phyloP scores from a whole-genome alignment of 768 basidiomycete genomes.

The Panus rudis region DNA sequence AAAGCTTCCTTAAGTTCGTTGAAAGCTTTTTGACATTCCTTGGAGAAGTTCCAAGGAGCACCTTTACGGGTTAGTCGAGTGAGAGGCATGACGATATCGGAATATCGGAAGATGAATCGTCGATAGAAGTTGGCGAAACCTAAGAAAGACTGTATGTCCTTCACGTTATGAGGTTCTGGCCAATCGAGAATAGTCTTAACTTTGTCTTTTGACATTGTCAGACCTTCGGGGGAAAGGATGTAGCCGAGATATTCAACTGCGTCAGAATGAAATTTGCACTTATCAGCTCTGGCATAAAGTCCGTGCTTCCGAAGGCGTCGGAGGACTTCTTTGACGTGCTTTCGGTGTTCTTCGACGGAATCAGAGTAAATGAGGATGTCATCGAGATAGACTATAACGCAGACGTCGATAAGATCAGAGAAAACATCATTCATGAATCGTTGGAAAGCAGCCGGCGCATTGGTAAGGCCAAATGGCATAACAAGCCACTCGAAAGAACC shows the following conservation, averaged over 20 bases:
- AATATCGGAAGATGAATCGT: conserved; percentile 27
- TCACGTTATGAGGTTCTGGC: conserved; percentile 19
- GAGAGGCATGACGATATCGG: conserved; percentile 26
- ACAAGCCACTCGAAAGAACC: conserved; percentile 28
- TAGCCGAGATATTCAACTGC: conserved; percentile 38
- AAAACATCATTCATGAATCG: conserved; percentile 11
- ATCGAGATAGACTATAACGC: conserved; percentile 7
- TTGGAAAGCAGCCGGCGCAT: conserved; percentile 8
- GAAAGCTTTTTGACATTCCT: conserved; percentile 18
- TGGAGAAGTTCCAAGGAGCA: conserved; percentile 15
- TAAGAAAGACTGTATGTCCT: conserved; percentile 25
- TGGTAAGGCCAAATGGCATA: conserved; percentile 27
- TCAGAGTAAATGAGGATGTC: conserved; percentile 13
- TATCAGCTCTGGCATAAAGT: conserved; percentile 25
- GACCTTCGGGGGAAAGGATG: conserved; percentile 23
- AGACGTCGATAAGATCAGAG: conserved; percentile 9
- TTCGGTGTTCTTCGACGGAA: conserved; percentile 10
- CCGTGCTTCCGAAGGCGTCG: conserved; percentile 20
- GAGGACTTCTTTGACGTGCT: conserved; percentile 13
- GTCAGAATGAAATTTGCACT: conserved; percentile 29
- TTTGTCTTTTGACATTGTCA: conserved; percentile 36
- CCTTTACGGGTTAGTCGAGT: conserved; percentile 23
- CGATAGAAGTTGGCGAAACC: conserved; percentile 29
- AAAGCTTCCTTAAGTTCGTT: conserved; percentile 22
- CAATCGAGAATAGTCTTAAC: conserved; percentile 26